Evolutionary conservation across 805 yeast genomes (phyloP).

Genomic region (Isabelozyma rhagii): DNA sequence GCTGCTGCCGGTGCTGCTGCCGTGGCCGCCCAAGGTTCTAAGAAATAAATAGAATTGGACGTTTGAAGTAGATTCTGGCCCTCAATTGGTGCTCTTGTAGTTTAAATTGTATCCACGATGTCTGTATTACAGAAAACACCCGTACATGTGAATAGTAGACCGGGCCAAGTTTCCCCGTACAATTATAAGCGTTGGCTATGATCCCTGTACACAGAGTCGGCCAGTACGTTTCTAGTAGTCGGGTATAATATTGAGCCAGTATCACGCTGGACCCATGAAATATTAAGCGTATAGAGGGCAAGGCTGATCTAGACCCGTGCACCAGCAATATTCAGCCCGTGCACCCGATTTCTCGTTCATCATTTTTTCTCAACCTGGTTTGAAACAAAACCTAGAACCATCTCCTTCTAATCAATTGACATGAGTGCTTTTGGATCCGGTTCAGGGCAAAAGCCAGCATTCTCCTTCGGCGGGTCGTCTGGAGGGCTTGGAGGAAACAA

Average conservation of each 20-base stretch:
- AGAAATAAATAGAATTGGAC: conserved; percentile 21
- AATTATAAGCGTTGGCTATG: no score
- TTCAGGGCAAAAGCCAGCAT: conserved; percentile 1
- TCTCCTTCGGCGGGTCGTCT: conserved; percentile 3
- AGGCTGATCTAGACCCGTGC: not conserved
- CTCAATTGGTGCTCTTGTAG: no score
- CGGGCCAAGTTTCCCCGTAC: no score
- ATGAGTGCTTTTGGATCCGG: not conserved
- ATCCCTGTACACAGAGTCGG: no score
- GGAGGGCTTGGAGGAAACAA: conserved; percentile 3
- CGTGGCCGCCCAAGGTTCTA: conserved; percentile 89
- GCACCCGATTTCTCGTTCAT: not conserved
- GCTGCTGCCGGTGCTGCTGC: conserved; percentile 99
- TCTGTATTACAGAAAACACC: not conserved
- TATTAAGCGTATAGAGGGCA: no score
- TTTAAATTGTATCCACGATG: no score
- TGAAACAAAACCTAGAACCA: not conserved
- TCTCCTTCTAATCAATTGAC: not conserved
- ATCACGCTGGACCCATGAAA: no score
- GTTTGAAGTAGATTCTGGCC: no score
- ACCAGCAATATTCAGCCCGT: not conserved
- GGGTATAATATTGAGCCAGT: no score
- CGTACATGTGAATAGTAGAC: not conserved
- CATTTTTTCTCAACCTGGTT: not conserved
- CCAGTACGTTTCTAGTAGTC: no score